Conservation (phyloP, 2,329 filamentous ascomycete species). For the Hyphodiscus sp. region DNA sequence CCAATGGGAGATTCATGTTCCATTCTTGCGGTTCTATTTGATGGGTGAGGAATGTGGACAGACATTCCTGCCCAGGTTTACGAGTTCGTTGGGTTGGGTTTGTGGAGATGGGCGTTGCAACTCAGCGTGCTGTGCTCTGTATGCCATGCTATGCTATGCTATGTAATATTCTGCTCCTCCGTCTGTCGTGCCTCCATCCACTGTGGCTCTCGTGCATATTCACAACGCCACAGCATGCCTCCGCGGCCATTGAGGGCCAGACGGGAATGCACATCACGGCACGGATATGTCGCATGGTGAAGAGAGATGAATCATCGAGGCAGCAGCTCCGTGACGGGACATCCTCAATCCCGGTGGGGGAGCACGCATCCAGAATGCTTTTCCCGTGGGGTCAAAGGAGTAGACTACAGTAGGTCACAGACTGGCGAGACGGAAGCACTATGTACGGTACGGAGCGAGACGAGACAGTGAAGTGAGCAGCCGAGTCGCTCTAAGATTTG, state of each 20-base stretch:
- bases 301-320: slow-evolving; percentile 2
- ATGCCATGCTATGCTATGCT: slow-evolving; percentile 2
- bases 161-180: neutral
- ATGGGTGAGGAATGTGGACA: neutral
- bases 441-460: too few relatives aligned
- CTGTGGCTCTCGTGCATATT: neutral
- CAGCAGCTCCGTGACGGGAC: too few relatives aligned
- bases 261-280: slow-evolving; percentile 17
- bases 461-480: too few relatives aligned
- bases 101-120: too few relatives aligned
- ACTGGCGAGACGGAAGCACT: too few relatives aligned
- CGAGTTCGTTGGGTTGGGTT: too few relatives aligned
- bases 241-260: slow-evolving; percentile 13
- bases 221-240: slow-evolving; percentile 3
- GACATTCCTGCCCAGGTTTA: too few relatives aligned
- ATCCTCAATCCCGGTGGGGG: neutral
- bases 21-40: neutral
- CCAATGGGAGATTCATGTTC: neutral
- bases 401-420: too few relatives aligned
- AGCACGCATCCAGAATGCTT: neutral
- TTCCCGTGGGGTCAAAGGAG: neutral
- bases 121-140: too few relatives aligned
- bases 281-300: slow-evolving; percentile 14
- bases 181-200: neutral
- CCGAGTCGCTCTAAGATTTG: slow-evolving; percentile 1